phyloP scores from a whole-genome alignment of 1,284 basidiomycete species.

The Vanrija sp. region DNA sequence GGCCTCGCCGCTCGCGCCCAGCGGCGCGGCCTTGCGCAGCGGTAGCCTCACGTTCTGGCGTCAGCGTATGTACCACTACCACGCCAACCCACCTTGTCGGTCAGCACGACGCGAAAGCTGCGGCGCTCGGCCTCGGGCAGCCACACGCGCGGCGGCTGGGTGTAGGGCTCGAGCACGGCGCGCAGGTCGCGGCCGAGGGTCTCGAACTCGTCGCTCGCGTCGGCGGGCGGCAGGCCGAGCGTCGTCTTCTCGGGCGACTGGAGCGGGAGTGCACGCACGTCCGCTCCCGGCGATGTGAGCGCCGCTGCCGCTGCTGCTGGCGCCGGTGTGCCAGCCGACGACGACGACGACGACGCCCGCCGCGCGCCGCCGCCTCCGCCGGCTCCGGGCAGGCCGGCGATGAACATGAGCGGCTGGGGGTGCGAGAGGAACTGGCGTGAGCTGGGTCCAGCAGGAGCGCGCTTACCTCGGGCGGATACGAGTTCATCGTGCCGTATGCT shows the following conservation, averaged over 20 bases:
- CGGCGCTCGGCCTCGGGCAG: conserved; percentile 46
- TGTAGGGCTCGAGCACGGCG: conserved; percentile 60
- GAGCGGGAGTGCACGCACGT: background rate
- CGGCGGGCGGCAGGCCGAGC: background rate
- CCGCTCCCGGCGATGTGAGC: background rate
- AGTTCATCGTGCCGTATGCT: conserved; percentile 63
- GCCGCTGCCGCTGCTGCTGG: background rate
- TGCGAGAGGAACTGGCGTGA: conserved; percentile 61
- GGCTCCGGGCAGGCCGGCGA: conserved; percentile 64
- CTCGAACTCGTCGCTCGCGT: conserved; percentile 46
- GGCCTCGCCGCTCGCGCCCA: conserved; percentile 13
- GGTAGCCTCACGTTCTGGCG: conserved; percentile 67
- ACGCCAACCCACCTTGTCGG: conserved; percentile 59
- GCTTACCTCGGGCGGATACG: conserved; percentile 72
- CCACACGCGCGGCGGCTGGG: conserved; percentile 55
- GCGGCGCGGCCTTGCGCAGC: conserved; percentile 68
- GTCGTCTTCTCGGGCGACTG: background rate
- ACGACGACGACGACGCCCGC: background rate
- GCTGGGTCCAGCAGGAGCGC: background rate
- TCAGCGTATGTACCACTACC: background rate
- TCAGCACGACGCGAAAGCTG: conserved; percentile 73
- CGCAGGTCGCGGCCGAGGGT: conserved; percentile 57
- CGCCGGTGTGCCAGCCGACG: background rate
- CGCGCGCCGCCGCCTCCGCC: background rate
- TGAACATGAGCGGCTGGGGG: conserved; percentile 85